Percentiles rank a stretch among this genome's conserved stretches.
phyloP scores from a whole-genome alignment of 1,139 yeast species.

The Yamadazyma diddensiae region DNA sequence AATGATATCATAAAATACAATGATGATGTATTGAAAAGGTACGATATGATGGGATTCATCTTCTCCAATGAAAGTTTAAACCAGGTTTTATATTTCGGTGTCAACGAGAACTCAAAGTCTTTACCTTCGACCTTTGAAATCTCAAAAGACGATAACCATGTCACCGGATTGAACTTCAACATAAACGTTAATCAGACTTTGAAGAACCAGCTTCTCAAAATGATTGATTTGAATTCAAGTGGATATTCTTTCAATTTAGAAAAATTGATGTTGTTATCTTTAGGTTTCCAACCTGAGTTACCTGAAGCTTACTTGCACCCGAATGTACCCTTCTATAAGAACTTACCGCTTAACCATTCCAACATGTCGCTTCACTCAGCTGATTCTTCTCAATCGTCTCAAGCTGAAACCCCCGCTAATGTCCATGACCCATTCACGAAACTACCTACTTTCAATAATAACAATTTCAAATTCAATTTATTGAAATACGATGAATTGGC shows the following conservation, averaged over 20 bases:
- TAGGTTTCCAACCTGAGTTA: constrained; percentile 37
- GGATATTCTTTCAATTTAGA: constrained; percentile 31
- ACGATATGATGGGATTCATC: constrained; percentile 46
- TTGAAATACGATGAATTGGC: constrained; percentile 37
- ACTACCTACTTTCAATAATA: constrained; percentile 39
- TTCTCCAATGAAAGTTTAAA: constrained; percentile 47
- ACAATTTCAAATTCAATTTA: constrained; percentile 34
- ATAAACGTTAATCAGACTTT: constrained; percentile 14
- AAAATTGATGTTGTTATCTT: constrained; percentile 37
- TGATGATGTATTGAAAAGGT: constrained; percentile 41
- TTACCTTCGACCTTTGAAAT: constrained; percentile 18
- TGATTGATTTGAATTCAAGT: constrained; percentile 40
- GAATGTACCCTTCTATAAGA: constrained; percentile 4
- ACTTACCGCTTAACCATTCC: constrained; percentile 15
- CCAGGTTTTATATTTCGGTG: constrained; percentile 43
- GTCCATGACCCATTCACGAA: constrained; percentile 19
- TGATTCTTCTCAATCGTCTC: constrained; percentile 20
- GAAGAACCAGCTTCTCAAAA: constrained; percentile 24
- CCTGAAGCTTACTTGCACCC: constrained; percentile 38
- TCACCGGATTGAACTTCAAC: constrained; percentile 3
- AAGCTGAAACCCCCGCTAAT: constrained; percentile 2
- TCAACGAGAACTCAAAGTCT: constrained; percentile 29
- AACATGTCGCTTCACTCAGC: constrained; percentile 28
- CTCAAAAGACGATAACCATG: constrained; percentile 2
- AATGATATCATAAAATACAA: constrained; percentile 41